phyloP scores from a whole-genome alignment of 2,329 filamentous ascomycete genomes.

The Pyrenochaeta sp. region DNA sequence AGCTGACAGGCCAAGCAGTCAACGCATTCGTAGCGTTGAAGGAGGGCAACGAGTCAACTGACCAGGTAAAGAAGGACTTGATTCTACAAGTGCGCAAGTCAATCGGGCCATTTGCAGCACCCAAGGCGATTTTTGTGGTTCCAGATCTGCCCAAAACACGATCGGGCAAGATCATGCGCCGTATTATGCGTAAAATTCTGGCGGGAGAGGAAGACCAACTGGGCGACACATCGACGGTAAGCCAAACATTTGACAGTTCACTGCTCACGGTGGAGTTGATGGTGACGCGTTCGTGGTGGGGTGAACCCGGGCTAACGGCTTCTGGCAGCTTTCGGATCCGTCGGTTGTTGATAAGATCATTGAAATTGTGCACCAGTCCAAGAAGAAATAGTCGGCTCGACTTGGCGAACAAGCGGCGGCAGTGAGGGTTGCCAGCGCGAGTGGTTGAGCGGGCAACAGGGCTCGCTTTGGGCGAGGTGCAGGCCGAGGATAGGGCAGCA shows the following conservation, averaged over 20 bases:
- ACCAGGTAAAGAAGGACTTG: constrained; percentile 90
- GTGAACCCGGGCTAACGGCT: constrained; percentile 36
- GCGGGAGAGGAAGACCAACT: constrained; percentile 97
- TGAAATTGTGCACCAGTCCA: constrained; percentile 72
- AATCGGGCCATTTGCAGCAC: constrained; percentile 96
- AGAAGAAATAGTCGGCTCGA: constrained; percentile 50
- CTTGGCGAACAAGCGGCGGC: constrained; percentile 4
- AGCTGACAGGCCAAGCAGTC: constrained; percentile 95
- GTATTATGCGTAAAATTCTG: constrained; percentile 95
- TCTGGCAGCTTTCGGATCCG: constrained; percentile 81
- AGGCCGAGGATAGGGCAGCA: not conserved
- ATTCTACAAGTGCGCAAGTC: constrained; percentile 95
- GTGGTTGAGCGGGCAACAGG: constrained; percentile 8
- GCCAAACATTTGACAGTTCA: constrained; percentile 45
- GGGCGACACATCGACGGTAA: constrained; percentile 89
- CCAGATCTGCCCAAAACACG: constrained; percentile 96
- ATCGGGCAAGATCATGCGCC: constrained; percentile 98
- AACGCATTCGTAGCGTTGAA: constrained; percentile 97
- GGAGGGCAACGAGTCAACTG: constrained; percentile 77
- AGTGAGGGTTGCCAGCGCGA: constrained; percentile 1
- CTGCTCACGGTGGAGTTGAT: constrained; percentile 14
- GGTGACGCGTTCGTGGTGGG: constrained; percentile 40
- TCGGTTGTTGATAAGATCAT: constrained; percentile 91
- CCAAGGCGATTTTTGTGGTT: constrained; percentile 90
- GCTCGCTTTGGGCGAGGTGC: not conserved